Evolutionary conservation across 495 filamentous ascomycete species (phyloP), one percentile per base, ranked within the genome.

Genomic region (Tuber umbilicatum): DNA sequence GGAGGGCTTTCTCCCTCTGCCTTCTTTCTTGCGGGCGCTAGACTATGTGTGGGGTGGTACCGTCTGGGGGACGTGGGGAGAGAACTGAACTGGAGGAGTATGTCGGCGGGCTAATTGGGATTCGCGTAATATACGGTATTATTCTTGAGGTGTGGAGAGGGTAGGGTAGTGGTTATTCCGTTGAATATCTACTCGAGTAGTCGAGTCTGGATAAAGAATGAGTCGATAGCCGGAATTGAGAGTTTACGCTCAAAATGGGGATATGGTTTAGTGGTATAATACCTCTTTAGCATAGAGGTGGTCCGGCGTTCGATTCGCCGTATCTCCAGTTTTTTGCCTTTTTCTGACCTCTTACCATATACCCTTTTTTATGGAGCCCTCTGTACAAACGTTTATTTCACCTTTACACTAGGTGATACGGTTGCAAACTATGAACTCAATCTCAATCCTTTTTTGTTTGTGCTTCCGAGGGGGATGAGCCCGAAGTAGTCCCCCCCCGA

Each of bases 251-350:
- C 0, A 9, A 7, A 74, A 70, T 67, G 76, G 80, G 75, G 77
- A 74, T 77, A 75, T 82, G 81, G 81, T 82, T 82, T 82, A 82
- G 82, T 83, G 82, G 82, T 80, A 83, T 83, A 83, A 83, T 80
- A 80, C 81, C 80, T 82, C 81, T 82, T 83, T 83, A 83, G 82
- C 81, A 83, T 83, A 83, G 82, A 83, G 81, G 82, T 74, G 82
- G 82, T 83, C 82, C 78, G 82, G 82, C 82, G 82, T 83, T 83
- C 82, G 82, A 83, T 83, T 82, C 82, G 78, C 80, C 82, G 80
- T 79, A 73, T 82, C 81, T 83, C 82, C 82, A 83, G 42, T 69
- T 27, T 42, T 3, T 27, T 50, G n/a, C n/a, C n/a, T n/a, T n/a
- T n/a, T n/a, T n/a, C n/a, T n/a, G n/a, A n/a, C n/a, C n/a, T n/a